Evolutionary conservation across 768 basidiomycete genomes (phyloP).

Genomic region (Porphyrellus cyaneotinctus): DNA sequence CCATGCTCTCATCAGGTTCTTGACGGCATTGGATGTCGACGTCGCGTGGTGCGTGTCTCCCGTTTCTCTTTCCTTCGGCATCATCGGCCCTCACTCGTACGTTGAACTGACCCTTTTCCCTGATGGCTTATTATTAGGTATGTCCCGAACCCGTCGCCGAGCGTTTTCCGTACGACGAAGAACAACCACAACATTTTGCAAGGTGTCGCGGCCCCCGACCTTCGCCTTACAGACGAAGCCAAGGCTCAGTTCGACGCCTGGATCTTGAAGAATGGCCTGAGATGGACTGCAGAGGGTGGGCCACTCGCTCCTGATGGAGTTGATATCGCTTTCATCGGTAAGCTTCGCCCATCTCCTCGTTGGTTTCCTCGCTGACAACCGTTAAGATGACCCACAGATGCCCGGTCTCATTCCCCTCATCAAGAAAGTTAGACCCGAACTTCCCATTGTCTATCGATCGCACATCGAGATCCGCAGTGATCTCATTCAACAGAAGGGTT

Average conservation of each 20-base stretch:
- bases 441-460: conserved; percentile 90
- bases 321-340: conserved; percentile 86
- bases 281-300: conserved; percentile 85
- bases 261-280: conserved; percentile 85
- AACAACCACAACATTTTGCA: conserved; percentile 96
- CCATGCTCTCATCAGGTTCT: conserved; percentile 87
- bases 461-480: conserved; percentile 93
- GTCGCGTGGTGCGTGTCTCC: conserved; percentile 63
- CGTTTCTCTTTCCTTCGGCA: not conserved
- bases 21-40: conserved; percentile 75
- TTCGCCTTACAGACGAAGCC: conserved; percentile 73
- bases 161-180: conserved; percentile 89
- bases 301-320: conserved; percentile 80
- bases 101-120: not conserved
- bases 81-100: not conserved
- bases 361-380: conserved; percentile 7
- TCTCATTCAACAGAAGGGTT: conserved; percentile 74
- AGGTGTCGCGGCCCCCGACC: conserved; percentile 78
- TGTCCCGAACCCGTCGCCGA: conserved; percentile 84
- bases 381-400: conserved; percentile 84
- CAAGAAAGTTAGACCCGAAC: conserved; percentile 73
- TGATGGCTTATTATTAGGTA: conserved; percentile 50
- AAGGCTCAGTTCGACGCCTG: conserved; percentile 81
- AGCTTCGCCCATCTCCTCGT: conserved; percentile 8
- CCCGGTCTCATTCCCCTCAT: conserved; percentile 92